These are phyloP conservation scores for Carpinus fangiana DNA, from an alignment of 306 rosid genomes.

Conservation along the genomic window DNA sequence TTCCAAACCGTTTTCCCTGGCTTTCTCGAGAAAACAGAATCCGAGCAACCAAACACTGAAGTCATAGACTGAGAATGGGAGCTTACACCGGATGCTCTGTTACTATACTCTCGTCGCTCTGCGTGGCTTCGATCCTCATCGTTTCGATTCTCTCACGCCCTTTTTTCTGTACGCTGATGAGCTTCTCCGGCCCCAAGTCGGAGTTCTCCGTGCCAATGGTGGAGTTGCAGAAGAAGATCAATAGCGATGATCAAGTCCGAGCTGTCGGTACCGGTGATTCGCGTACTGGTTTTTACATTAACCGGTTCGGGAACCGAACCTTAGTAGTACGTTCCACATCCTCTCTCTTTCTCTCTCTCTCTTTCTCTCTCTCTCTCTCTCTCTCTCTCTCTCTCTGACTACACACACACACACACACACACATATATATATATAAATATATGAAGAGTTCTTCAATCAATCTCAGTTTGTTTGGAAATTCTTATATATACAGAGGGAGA, in stretches of 20 bases:
- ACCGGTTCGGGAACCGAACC: slow-evolving; percentile 12
- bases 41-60: slow-evolving; percentile 22
- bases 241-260: neutral
- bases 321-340: neutral
- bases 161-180: neutral
- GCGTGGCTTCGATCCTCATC: slow-evolving; percentile 16
- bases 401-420: too few species aligned
- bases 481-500: neutral
- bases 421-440: neutral
- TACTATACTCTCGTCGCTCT: neutral
- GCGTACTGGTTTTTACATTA: neutral
- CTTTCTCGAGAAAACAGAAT: slow-evolving; percentile 12
- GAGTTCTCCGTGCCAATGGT: slow-evolving; percentile 13
- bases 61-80: slow-evolving; percentile 1
- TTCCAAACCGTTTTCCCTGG: neutral
- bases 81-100: neutral
- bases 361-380: neutral
- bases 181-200: neutral
- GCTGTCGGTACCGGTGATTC: neutral
- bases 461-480: neutral
- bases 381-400: neutral
- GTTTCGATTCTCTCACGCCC: slow-evolving; percentile 4
- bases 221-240: slow-evolving; percentile 10
- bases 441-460: neutral
- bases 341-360: neutral